Conservation (phyloP, 345 rosid genomes). For the sweet orange (Citrus sinensis) region DNA sequence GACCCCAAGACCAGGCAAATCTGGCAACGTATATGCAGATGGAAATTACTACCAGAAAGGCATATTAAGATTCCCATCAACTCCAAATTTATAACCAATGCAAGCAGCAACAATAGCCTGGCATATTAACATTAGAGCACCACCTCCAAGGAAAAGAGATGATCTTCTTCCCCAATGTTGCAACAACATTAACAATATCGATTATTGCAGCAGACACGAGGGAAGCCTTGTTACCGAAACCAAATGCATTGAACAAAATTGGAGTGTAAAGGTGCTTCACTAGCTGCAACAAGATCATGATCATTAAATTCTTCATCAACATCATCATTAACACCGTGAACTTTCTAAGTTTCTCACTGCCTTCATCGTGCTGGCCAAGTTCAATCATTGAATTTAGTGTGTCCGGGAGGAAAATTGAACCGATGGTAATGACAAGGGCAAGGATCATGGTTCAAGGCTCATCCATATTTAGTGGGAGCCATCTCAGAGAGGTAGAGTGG, state of each 20-base stretch:
- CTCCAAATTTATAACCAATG: conserved; percentile 77
- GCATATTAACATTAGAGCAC: conserved; percentile 69
- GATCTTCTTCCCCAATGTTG: conserved; percentile 79
- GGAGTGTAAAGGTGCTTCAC: conserved; percentile 81
- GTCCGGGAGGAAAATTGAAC: too few relatives aligned
- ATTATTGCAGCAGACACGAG: conserved; percentile 81
- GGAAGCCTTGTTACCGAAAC: conserved; percentile 60
- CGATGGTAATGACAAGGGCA: too few relatives aligned
- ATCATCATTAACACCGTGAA: background rate
- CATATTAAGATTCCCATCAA: conserved; percentile 66
- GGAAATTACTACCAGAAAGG: conserved; percentile 70
- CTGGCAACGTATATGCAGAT: conserved; percentile 77
- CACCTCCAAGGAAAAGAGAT: conserved; percentile 71
- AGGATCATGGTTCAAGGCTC: conserved; percentile 44
- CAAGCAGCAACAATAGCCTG: conserved; percentile 64
- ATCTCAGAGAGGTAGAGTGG: conserved; percentile 86
- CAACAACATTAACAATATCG: conserved; percentile 53
- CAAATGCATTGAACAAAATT: conserved; percentile 71
- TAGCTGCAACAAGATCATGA: conserved; percentile 65
- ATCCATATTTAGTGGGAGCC: conserved; percentile 94
- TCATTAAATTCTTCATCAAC: conserved; percentile 75
- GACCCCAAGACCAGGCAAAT: conserved; percentile 96
- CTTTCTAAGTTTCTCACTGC: too few relatives aligned
- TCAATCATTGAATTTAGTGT: too few relatives aligned
- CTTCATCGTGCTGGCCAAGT: too few relatives aligned